Evolutionary conservation across 768 basidiomycete species (phyloP).

Genomic region (Clathrus columnatus): DNA sequence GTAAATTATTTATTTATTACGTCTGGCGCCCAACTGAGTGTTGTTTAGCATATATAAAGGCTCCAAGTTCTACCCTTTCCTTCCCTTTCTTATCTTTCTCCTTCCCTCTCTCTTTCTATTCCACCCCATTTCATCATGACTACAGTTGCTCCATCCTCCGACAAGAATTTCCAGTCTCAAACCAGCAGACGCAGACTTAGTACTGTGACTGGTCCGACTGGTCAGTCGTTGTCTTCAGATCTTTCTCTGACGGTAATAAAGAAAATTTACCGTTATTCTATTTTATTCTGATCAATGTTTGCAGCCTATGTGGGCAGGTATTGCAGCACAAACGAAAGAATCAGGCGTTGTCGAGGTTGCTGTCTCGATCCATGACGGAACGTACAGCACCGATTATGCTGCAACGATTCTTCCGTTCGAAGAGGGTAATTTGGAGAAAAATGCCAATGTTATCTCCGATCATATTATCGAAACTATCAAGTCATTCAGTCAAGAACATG

Average conservation of each 20-base stretch:
- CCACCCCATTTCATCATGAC: neutral
- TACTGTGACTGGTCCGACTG: neutral
- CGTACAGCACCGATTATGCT: constrained; percentile 74
- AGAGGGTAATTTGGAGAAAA: constrained; percentile 42
- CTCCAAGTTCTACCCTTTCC: neutral
- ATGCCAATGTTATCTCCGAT: constrained; percentile 50
- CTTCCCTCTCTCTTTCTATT: neutral
- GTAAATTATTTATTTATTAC: neutral
- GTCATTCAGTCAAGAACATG: constrained; percentile 65
- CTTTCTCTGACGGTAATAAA: constrained; percentile 1
- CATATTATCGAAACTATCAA: constrained; percentile 57
- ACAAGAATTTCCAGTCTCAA: neutral
- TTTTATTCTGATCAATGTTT: constrained; percentile 14
- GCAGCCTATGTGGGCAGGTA: constrained; percentile 85
- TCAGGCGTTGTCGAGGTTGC: constrained; percentile 61
- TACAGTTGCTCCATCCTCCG: neutral
- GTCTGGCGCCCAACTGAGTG: neutral
- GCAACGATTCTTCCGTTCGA: constrained; percentile 48
- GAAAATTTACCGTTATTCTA: neutral
- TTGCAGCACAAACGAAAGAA: constrained; percentile 52
- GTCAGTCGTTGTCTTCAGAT: constrained; percentile 5
- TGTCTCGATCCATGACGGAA: constrained; percentile 75
- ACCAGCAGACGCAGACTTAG: constrained; percentile 9
- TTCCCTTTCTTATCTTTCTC: neutral
- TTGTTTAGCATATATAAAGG: neutral